Evolutionary conservation across 768 basidiomycete genomes (phyloP), one percentile per base, ranked within the genome.

Genomic region (Kwoniella newhampshirensis): DNA sequence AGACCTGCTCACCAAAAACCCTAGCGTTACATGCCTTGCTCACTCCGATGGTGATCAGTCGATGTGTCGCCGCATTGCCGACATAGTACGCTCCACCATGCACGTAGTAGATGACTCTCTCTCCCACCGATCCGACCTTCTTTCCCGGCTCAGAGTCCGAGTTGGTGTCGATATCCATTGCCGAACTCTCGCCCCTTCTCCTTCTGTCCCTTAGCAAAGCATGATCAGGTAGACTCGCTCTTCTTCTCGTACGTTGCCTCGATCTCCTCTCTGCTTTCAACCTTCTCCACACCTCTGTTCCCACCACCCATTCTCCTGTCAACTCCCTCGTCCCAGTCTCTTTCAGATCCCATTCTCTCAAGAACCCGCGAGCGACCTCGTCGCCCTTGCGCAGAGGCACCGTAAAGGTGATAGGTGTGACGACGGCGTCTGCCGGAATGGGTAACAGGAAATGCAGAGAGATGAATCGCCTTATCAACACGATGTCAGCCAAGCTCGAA

Each of bases 291-390:
- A 93, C 84, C 62, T 84, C 84, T 75, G 87, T 88, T 32, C 90
- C 90, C n/a, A 97, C 87, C 21, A 98, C 86, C 94, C 94, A 99
- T 80, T 99, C 94, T 0, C 91, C 94, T 1, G 85, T 85, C 27
- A 99, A 81, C 68, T 93, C 88, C 3, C 94, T 83, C 8, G 68
- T 75, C 30, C 91, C 93, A 9, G 81, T 81, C 76, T 99, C 94
- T 17, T 80, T 70, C 20, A 53, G 82, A 70, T 98, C 94, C 52
- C 83, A 83, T 6, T 85, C 80, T 32, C 60, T 13, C 44, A 99
- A 82, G 51, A 98, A 86, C 13, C 94, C 94, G 21, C 62, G 42
- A 3, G 66, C 63, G 5, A 67, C 52, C 11, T 57, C 53, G 6
- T 61, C 54, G 0, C 60, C 62, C 7, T 57, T 56, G 5, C 88